Base-by-base conservation (phyloP, 441 rosid genomes). In the Euphorbia corollata region DNA sequence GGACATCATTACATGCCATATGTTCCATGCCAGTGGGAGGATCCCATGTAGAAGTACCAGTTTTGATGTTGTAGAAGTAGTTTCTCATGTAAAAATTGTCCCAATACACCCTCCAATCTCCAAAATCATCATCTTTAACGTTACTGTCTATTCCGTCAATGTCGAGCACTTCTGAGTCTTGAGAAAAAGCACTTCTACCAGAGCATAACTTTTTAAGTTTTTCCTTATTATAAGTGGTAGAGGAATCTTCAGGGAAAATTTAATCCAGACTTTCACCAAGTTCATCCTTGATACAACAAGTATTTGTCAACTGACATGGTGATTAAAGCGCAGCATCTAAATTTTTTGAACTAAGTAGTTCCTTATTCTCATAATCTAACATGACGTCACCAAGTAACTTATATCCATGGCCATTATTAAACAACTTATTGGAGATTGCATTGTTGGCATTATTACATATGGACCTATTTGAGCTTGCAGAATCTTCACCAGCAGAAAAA, bases 71-170 rank as follows among this genome's bases (percentile, higher is more conserved):
- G 74, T 84, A 82, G 57, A 83, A 94, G 80, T 83, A 91, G 70
- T 80, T 85, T 71, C 84, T 79, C 78, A 74, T 71, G 80, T 91
- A 86, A 73, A 75, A 82, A 36, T 88, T 59, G 71, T 94, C 99
- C 97, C 92, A 84, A 59, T 71, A 84, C 54, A 80, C 88, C 67
- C 63, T 77, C 99, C 97, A 94, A 70, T 86, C 87, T 71, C 80
- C 82, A 48, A 61, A 70, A 69, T 65, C 74, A 65, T 58, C 78
- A 71, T 4, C 19, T 57, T 61, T 62, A 20, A 63, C 72, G 71
- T 69, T 61, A 39, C 72, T 64, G 63, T 62, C 77, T 60, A n/a
- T 72, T 19, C 70, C 70, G 38, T 76, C 75, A 61, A 41, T 51
- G 50, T 53, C 73, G 65, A 65, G 56, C 56, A 68, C 67, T 59